Percentiles rank a stretch among this genome's conserved stretches.
Conservation (phyloP, 208 protist genomes). For the Porcisia deanei region DNA sequence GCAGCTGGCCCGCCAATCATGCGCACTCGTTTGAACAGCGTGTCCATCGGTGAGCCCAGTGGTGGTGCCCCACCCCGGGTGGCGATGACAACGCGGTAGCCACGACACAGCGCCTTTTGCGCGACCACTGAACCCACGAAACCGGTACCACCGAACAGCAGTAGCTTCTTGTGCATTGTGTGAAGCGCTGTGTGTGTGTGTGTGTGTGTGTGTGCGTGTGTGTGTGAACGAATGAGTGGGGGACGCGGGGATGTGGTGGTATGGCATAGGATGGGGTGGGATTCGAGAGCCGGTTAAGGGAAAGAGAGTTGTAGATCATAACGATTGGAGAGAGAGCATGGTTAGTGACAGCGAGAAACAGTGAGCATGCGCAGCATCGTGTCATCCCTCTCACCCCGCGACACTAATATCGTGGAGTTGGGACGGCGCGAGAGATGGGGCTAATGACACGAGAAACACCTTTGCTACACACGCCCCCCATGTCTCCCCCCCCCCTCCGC, state of each 20-base stretch:
- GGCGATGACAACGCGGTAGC: conserved; percentile 70
- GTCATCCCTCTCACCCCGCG: background rate
- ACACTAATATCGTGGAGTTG: background rate
- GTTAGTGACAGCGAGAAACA: background rate
- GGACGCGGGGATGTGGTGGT: background rate
- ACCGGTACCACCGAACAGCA: conserved; percentile 86
- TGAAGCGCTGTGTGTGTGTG: background rate
- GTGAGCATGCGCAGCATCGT: background rate
- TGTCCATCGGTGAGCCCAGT: conserved; percentile 40
- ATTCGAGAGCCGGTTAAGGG: background rate
- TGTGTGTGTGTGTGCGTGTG: background rate
- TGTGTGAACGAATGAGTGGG: background rate
- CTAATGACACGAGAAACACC: background rate
- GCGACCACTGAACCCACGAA: conserved; percentile 74
- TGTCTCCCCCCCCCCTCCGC: no score
- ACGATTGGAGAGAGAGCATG: no score
- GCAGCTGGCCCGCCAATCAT: conserved; percentile 44
- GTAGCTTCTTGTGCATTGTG: conserved; percentile 63
- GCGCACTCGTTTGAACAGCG: conserved; percentile 37
- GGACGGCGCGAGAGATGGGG: background rate
- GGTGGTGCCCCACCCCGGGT: conserved; percentile 56
- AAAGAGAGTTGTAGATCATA: background rate
- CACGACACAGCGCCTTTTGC: conserved; percentile 56
- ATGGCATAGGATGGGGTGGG: no score
- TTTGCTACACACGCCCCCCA: background rate